phyloP scores from a whole-genome alignment of 352 stramenopile genomes.

The Aphanomyces euteiches region DNA sequence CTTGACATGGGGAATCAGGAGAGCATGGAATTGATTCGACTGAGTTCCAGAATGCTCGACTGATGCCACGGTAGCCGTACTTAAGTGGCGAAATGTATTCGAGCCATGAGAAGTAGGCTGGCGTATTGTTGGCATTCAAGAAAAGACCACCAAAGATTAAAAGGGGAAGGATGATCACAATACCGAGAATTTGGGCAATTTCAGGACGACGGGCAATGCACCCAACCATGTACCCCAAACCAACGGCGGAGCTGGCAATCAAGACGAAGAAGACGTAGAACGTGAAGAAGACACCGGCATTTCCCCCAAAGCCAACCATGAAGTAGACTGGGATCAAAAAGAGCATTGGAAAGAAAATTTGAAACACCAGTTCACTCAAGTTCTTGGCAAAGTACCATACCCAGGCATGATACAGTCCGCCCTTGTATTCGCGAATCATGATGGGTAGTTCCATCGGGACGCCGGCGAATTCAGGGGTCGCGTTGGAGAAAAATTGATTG shows the following conservation, averaged over 20 bases:
- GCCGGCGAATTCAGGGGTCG: conserved; percentile 39
- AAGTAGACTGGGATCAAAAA: conserved; percentile 43
- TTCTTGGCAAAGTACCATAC: conserved; percentile 47
- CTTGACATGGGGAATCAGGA: conserved; percentile 39
- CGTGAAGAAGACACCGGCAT: conserved; percentile 40
- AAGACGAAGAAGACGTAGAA: conserved; percentile 38
- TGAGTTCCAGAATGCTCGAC: conserved; percentile 48
- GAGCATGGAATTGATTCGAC: conserved; percentile 41
- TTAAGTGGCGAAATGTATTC: conserved; percentile 48
- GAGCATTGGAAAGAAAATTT: conserved; percentile 38
- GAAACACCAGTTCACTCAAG: conserved; percentile 39
- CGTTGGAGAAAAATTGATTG: conserved; percentile 37
- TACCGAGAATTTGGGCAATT: conserved; percentile 41
- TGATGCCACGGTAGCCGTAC: conserved; percentile 47
- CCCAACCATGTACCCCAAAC: conserved; percentile 42
- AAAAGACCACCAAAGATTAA: conserved; percentile 48
- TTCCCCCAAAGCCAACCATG: conserved; percentile 39
- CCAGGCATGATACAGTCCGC: conserved; percentile 37
- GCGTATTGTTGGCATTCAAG: conserved; percentile 42
- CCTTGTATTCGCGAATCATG: conserved; percentile 40
- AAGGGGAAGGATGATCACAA: conserved; percentile 42
- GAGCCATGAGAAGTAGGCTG: conserved; percentile 48
- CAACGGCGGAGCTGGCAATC: conserved; percentile 29
- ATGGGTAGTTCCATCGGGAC: conserved; percentile 43
- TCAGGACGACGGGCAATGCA: conserved; percentile 37